These are phyloP conservation scores for Pyrenophora teres DNA, from an alignment of 2,329 filamentous ascomycete genomes.

Conservation along the genomic window DNA sequence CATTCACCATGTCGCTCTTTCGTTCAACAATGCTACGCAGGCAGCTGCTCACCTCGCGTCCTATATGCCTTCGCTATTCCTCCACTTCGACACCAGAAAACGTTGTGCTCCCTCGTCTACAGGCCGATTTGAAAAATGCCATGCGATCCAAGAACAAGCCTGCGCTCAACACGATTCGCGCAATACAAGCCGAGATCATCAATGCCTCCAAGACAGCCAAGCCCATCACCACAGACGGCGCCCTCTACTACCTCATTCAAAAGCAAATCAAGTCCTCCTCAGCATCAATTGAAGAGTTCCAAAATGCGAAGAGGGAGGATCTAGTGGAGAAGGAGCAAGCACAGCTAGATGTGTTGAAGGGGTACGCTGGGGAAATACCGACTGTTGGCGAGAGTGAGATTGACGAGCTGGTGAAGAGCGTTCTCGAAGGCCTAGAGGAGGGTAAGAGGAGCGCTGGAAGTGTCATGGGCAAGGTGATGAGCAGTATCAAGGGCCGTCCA, in stretches of 20 bases:
- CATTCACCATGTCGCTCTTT: conserved; percentile 34
- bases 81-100: conserved; percentile 22
- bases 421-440: conserved; percentile 57
- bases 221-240: conserved; percentile 72
- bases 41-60: conserved; percentile 17
- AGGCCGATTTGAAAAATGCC: conserved; percentile 54
- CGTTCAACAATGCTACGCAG: conserved; percentile 23
- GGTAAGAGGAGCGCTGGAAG: conserved; percentile 61
- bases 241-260: conserved; percentile 69
- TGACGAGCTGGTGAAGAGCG: conserved; percentile 56
- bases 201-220: conserved; percentile 74
- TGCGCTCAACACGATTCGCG: conserved; percentile 70
- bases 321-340: conserved; percentile 71
- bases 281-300: conserved; percentile 68
- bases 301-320: conserved; percentile 66
- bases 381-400: conserved; percentile 65
- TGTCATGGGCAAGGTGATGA: conserved; percentile 64
- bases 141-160: conserved; percentile 58
- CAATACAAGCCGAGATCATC: conserved; percentile 70
- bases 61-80: conserved; percentile 29
- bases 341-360: conserved; percentile 68
- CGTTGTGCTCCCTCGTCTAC: conserved; percentile 50
- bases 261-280: conserved; percentile 64
- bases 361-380: conserved; percentile 66
- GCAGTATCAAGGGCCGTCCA: conserved; percentile 64